Evolutionary conservation across 176 grass and related monocot species (phyloP).

Genomic region (Leersia perrieri): DNA sequence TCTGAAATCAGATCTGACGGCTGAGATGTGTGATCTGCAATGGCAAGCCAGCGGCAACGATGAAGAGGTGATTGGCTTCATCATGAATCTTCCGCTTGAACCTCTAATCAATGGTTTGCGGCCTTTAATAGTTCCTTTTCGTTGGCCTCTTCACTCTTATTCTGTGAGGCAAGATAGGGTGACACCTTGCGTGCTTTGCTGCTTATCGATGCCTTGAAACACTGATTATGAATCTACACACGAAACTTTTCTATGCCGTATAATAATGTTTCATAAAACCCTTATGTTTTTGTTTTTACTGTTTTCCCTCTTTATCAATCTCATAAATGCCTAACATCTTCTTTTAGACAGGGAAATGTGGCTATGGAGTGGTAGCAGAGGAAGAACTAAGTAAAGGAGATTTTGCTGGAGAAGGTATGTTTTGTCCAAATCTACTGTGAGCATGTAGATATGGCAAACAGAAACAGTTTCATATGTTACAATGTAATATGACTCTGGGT

Average conservation of each 20-base stretch:
- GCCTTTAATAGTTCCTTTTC: too few relatives aligned
- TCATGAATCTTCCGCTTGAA: too few relatives aligned
- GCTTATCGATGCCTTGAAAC: background rate
- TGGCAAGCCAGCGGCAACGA: too few relatives aligned
- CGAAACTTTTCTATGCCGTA: background rate
- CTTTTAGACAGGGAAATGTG: slow-evolving; percentile 95
- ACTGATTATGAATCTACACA: background rate
- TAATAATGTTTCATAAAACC: background rate
- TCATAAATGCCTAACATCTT: slow-evolving; percentile 18
- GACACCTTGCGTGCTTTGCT: background rate
- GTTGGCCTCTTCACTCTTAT: too few relatives aligned
- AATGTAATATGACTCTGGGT: background rate
- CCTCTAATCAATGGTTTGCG: too few relatives aligned
- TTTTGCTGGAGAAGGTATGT: slow-evolving; percentile 93
- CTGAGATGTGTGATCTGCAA: too few relatives aligned
- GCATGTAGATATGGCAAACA: slow-evolving; percentile 16
- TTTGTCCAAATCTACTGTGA: slow-evolving; percentile 23
- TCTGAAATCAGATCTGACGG: too few relatives aligned
- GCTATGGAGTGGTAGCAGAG: slow-evolving; percentile 78
- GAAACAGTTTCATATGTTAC: slow-evolving; percentile 2
- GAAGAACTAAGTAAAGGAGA: slow-evolving; percentile 90
- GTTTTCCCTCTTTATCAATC: background rate
- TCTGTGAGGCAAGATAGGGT: too few relatives aligned
- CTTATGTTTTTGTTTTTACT: slow-evolving; percentile 5
- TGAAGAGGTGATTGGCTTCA: too few relatives aligned